Base-by-base conservation (phyloP, 495 filamentous ascomycete genomes). In the Hypoxylon crocopeplum region DNA sequence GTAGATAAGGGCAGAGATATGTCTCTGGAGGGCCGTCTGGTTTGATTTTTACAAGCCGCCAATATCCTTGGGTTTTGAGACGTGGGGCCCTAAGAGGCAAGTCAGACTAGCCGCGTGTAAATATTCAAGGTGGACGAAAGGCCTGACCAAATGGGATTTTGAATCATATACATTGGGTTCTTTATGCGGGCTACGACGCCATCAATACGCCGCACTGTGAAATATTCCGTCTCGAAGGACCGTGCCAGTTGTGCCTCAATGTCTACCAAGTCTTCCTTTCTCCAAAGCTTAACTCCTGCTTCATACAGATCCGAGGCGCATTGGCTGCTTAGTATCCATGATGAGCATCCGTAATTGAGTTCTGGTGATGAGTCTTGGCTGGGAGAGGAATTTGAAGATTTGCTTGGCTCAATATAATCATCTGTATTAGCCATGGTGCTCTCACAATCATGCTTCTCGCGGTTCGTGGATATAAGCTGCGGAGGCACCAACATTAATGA, bases 121-220 rank as follows among this genome's bases (percentile, higher is more conserved):
- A 10, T 29, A 29, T 29, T 29, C 5, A 10, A 29, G 25, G 25
- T 29, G 25, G 25, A 10, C 25, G 25, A 29, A 29, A 40, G 5
- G 8, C 44, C 63, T 39, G 69, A 75, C 73, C 72, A 75, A 59
- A 76, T 75, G 54, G 71, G 70, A 56, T 69, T 73, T 57, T 67
- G 59, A 61, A 73, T 55, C 53, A 68, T 62, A 59, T 69, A 73
- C 62, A 75, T 70, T n/a, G 70, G 72, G 55, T 75, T 75, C 29
- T 59, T 67, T 42, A 75, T 73, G 57, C 70, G 61, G 33, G 68
- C 49, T 63, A 71, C 59, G 48, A 44, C 66, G 53, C 67, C 68
- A 59, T 74, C 70, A 32, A 75, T 65, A 69, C 70, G 67, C 55
- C 69, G 70, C 55, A 73, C 67, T 53, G 66, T 72, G 40, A 76